phyloP scores from a whole-genome alignment of 345 rosid genomes.

The Brassica juncea region DNA sequence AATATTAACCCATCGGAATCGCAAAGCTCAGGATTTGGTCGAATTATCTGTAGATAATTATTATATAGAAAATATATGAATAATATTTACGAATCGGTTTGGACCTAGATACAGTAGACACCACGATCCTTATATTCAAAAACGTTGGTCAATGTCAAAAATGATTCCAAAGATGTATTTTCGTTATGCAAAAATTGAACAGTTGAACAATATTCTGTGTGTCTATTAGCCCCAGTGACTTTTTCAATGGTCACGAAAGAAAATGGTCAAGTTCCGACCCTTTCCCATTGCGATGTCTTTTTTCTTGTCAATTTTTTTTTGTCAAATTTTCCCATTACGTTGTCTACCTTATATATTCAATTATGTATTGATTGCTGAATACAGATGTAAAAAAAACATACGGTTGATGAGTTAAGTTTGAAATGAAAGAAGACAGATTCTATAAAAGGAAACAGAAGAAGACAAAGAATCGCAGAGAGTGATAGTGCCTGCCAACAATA shows the following conservation, averaged over 20 bases:
- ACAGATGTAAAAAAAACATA: not conserved
- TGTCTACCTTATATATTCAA: not conserved
- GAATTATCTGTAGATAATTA: slow-evolving; percentile 3
- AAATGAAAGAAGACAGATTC: slow-evolving; percentile 9
- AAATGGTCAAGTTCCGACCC: not conserved
- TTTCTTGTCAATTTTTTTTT: too few relatives aligned
- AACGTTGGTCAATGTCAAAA: not conserved
- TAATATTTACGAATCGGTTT: not conserved
- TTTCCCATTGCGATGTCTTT: not conserved
- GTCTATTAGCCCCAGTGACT: not conserved
- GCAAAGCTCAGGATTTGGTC: slow-evolving; percentile 7
- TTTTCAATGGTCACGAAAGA: not conserved
- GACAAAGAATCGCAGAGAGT: slow-evolving; percentile 23
- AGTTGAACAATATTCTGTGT: slow-evolving; percentile 4
- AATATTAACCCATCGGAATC: not conserved
- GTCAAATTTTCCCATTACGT: not conserved
- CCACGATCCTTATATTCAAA: slow-evolving; percentile 18
- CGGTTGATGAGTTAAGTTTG: not conserved
- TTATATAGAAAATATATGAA: not conserved
- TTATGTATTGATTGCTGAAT: not conserved
- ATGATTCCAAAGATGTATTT: not conserved
- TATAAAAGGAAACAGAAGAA: slow-evolving; percentile 10
- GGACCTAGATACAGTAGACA: slow-evolving; percentile 31
- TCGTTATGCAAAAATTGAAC: not conserved
- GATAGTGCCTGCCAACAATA: slow-evolving; percentile 32